Evolutionary conservation across 1,284 basidiomycete genomes (phyloP).

Genomic region (Ustilago cynodontis): DNA sequence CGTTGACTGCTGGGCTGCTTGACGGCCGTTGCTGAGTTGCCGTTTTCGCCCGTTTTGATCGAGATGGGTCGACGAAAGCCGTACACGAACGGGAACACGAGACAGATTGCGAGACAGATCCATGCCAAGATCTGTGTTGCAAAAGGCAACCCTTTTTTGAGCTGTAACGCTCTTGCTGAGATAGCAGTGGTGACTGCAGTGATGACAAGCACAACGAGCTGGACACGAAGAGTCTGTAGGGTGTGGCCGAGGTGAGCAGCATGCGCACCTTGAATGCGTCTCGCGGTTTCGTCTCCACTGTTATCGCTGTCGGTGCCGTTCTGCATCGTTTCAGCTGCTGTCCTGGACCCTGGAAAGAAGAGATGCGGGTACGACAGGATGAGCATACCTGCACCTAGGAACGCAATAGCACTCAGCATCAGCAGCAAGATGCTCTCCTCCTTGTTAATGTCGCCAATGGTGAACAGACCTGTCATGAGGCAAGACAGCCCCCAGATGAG

Average conservation of each 20-base stretch:
- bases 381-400: conserved; percentile 34
- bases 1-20: conserved; percentile 64
- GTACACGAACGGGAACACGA: conserved; percentile 54
- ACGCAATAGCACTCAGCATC: conserved; percentile 41
- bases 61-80: conserved; percentile 69
- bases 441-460: conserved; percentile 80
- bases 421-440: conserved; percentile 74
- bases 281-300: background rate
- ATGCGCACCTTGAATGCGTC: conserved; percentile 10
- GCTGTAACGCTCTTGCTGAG: conserved; percentile 77
- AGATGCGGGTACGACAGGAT: conserved; percentile 21
- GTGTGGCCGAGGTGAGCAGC: conserved; percentile 44
- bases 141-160: conserved; percentile 78
- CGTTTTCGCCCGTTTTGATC: background rate
- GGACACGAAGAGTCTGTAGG: conserved; percentile 37
- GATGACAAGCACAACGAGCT: conserved; percentile 72
- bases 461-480: conserved; percentile 77
- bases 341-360: conserved; percentile 32
- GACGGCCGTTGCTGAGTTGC: background rate
- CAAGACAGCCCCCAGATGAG: conserved; percentile 75
- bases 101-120: conserved; percentile 73
- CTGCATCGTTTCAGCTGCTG: background rate
- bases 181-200: conserved; percentile 72
- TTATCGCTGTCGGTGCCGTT: background rate
- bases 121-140: conserved; percentile 78